These are phyloP conservation scores for Russula ochroleuca DNA, from an alignment of 768 basidiomycete genomes.

Conservation along the genomic window DNA sequence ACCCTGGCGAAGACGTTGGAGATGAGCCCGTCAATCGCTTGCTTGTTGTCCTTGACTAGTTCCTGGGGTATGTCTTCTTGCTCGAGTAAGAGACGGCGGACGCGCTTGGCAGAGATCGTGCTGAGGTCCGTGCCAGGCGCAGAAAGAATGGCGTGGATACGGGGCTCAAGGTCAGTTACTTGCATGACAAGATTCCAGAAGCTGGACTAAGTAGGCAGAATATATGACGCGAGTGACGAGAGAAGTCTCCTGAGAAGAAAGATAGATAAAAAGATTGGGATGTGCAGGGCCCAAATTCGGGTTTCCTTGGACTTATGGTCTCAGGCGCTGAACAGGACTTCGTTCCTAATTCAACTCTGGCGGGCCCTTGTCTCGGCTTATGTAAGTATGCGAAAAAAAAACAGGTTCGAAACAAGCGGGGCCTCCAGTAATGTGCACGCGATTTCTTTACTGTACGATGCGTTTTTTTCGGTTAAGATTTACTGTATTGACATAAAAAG, in stretches of 20 bases:
- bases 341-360: neutral
- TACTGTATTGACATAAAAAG: neutral
- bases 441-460: too few relatives aligned
- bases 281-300: neutral
- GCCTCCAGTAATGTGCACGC: too few relatives aligned
- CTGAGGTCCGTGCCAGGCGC: constrained; percentile 73
- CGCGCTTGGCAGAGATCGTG: constrained; percentile 84
- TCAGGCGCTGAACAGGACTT: constrained; percentile 2
- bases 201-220: neutral
- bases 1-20: constrained; percentile 58
- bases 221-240: neutral
- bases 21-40: constrained; percentile 67
- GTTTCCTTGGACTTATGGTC: neutral
- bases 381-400: constrained; percentile 2
- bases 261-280: constrained; percentile 1
- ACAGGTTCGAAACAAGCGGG: neutral
- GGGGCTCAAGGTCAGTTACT: constrained; percentile 50
- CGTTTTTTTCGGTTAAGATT: neutral
- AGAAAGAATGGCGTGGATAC: constrained; percentile 64
- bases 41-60: constrained; percentile 61
- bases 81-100: constrained; percentile 67
- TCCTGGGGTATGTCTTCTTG: constrained; percentile 54
- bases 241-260: neutral
- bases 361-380: constrained; percentile 3
- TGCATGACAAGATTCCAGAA: constrained; percentile 15